Conservation (phyloP, 352 stramenopile species). For the Phytopythium delawarense region DNA sequence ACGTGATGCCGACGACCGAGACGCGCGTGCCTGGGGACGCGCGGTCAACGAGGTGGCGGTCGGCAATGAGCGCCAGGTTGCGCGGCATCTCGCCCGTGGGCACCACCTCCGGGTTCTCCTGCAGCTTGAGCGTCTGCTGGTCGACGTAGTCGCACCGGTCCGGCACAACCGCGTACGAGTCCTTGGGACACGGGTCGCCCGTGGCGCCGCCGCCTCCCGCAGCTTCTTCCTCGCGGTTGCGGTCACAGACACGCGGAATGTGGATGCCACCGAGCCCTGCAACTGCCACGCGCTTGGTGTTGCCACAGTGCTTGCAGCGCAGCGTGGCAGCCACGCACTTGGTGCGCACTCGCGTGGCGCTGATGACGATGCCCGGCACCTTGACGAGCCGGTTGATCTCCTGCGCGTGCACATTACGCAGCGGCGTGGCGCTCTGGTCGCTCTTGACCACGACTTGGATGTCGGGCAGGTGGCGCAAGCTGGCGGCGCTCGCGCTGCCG, state of each 20-base stretch:
- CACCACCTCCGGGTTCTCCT: constrained; percentile 95
- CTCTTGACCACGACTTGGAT: constrained; percentile 83
- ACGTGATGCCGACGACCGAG: constrained; percentile 94
- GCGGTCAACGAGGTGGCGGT: constrained; percentile 94
- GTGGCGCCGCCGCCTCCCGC: constrained; percentile 8
- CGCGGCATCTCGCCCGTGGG: constrained; percentile 98
- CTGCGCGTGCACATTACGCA: constrained; percentile 84
- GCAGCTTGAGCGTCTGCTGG: constrained; percentile 98
- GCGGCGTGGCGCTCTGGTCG: constrained; percentile 57
- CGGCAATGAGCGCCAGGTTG: constrained; percentile 92
- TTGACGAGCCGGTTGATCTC: constrained; percentile 90
- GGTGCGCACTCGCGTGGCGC: constrained; percentile 89
- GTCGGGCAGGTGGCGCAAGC: constrained; percentile 47
- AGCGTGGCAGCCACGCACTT: constrained; percentile 91
- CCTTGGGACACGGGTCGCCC: constrained; percentile 65
- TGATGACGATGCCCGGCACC: constrained; percentile 97
- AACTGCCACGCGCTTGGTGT: constrained; percentile 62
- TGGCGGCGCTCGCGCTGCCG: constrained; percentile 16
- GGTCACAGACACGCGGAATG: constrained; percentile 85
- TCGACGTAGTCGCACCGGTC: constrained; percentile 96
- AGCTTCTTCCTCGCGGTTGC: constrained; percentile 42
- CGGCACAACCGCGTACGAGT: constrained; percentile 94
- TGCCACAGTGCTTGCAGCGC: constrained; percentile 86
- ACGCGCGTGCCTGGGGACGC: constrained; percentile 96
- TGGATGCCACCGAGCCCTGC: constrained; percentile 65